Base-by-base conservation (phyloP, 1,284 basidiomycete species). In the Salmacisia buchloeana region DNA sequence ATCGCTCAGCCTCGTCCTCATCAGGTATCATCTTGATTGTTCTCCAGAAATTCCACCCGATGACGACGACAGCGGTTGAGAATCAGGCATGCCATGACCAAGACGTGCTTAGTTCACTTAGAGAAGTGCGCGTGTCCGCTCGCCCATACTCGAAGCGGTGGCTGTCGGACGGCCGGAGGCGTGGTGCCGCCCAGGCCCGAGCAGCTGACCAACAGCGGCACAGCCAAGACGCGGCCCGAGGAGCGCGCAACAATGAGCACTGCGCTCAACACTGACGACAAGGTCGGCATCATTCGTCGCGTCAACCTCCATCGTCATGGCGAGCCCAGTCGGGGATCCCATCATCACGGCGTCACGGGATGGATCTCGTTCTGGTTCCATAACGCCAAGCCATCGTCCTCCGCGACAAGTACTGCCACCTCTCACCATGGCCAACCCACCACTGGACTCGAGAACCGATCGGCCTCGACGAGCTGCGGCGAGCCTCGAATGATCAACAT, bases 401-500 rank as follows among this genome's bases (percentile, higher is more conserved):
- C n/a, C n/a, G n/a, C n/a, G n/a, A n/a, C n/a, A n/a, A n/a, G n/a
- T n/a, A n/a, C n/a, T n/a, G n/a, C n/a, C n/a, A n/a, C n/a, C n/a
- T n/a, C n/a, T n/a, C n/a, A n/a, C n/a, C n/a, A n/a, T n/a, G n/a
- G n/a, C n/a, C n/a, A 58, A 9, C 35, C 56, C 7, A 29, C 23
- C 34, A 12, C 56, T n/a, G n/a, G n/a, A 4, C 56, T 39, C 56
- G 36, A 12, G 2, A 33, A 34, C 2, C n/a, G 35, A 2, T 58
- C 36, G 10, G 35, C 36, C 33, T 12, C 18, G n/a, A 38, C 56
- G 34, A 36, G 34, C 56, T 58, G 58, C 27, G 58, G 39, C 18
- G 38, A 38, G 33, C 29, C 87, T 65, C 87, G 89, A 66, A 89
- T 87, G 80, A 83, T 96, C 76, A 94, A 94, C 81, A 92, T 88